Base-by-base conservation (phyloP, 139 green algal genomes). In the Micractinium conductrix region DNA sequence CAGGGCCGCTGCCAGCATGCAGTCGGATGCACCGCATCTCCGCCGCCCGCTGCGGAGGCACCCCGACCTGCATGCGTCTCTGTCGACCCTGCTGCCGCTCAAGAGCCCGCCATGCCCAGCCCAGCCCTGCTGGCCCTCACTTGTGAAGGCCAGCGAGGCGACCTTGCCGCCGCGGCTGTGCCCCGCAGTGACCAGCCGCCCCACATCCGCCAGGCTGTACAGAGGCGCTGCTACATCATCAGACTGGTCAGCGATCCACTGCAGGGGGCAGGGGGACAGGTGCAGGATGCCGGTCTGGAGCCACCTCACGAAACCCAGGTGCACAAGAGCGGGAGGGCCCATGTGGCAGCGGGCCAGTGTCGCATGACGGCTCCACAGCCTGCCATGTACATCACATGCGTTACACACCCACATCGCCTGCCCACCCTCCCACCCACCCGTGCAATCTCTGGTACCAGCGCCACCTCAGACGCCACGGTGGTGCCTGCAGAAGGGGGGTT, bases 111-210 rank as follows among this genome's bases (percentile, higher is more conserved):
- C 8, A 21, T 22, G 26, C 53, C 53, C 19, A 16, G 19, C 19
- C 7, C 44, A 63, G 44, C 43, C 28, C 28, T 63, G 70, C 43
- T 6, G 6, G 10, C 26, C 19, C 48, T 50, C 68, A 88, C 84
- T 50, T 9, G 85, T 78, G 76, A 92, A 89, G 1, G 90, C 70
- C 16, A 95, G 78, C 4, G 87, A 83, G 14, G 92, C 92, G 33
- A 95, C 80, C 85, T 95, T 95, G 62, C 74, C 92, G 26, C 92
- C 92, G 16, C 92, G 81, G 88, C 90, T 94, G 81, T 95, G 92
- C 0, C 92, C 92, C 6, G 69, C 83, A 12, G 83, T 79, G 10
- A 55, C 83, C n/a, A 89, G 70, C 28, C 28, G 62, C 4, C 22
- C 50, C 33, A 83, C 38, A 42, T 92, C 87, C 2, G 90, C 30